Conservation (phyloP, 768 basidiomycete species). For the Agaricus subrufescens region DNA sequence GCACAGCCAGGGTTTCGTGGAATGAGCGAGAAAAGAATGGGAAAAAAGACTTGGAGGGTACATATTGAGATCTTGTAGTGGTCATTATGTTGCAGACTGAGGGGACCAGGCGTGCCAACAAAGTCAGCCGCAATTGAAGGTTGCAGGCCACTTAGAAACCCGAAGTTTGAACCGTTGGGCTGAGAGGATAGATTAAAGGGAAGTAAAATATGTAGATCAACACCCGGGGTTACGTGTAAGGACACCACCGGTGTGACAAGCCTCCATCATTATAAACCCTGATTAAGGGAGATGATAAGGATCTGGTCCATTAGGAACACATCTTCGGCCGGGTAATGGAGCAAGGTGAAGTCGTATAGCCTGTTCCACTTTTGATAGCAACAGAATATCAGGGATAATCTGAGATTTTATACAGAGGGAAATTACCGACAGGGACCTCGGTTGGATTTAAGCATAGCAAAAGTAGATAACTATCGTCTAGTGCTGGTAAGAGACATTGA, state of each 20-base stretch:
- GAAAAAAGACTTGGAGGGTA: constrained; percentile 5
- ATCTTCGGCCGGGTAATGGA: too few relatives aligned
- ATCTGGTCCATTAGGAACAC: too few relatives aligned
- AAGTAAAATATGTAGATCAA: background rate
- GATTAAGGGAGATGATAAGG: too few relatives aligned
- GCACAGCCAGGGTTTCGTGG: background rate
- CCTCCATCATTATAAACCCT: background rate
- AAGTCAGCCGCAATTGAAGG: background rate
- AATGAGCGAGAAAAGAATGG: background rate
- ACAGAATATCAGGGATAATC: background rate
- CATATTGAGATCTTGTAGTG: constrained; percentile 3
- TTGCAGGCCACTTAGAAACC: background rate
- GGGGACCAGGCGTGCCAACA: background rate
- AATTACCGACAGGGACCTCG: constrained; percentile 4
- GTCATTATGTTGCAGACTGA: constrained; percentile 9
- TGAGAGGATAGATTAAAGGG: background rate
- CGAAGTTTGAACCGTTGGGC: background rate
- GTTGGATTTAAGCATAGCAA: constrained; percentile 6
- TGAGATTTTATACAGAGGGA: background rate
- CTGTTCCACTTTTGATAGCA: background rate
- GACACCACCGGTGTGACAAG: too few relatives aligned
- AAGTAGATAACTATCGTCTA: background rate
- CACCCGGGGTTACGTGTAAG: too few relatives aligned
- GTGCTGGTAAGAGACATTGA: background rate
- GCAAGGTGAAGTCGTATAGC: background rate